Percentiles rank a stretch among this genome's conserved stretches.
phyloP scores from a whole-genome alignment of 257 asterid genomes.

The Paulownia fortunei region DNA sequence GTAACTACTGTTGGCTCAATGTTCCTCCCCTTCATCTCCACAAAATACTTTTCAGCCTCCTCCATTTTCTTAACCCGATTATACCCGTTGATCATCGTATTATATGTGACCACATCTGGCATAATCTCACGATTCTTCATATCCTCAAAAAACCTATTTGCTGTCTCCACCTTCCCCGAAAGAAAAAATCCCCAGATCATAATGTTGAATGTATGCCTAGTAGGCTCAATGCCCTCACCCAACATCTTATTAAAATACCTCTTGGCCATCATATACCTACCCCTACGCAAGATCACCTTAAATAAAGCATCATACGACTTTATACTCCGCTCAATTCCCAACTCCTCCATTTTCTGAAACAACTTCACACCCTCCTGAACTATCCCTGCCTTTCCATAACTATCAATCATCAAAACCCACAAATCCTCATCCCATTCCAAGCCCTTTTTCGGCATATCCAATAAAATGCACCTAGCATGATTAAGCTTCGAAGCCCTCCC shows the following conservation, averaged over 20 bases:
- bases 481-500: constrained; percentile 79
- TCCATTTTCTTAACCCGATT: constrained; percentile 67
- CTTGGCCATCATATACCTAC: constrained; percentile 88
- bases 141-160: constrained; percentile 78
- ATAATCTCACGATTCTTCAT: constrained; percentile 74
- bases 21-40: constrained; percentile 86
- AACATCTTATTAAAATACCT: constrained; percentile 87
- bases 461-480: constrained; percentile 84
- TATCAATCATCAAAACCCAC: constrained; percentile 80
- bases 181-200: constrained; percentile 92
- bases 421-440: constrained; percentile 92
- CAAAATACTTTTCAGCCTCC: constrained; percentile 82
- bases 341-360: constrained; percentile 81
- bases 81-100: constrained; percentile 81
- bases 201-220: constrained; percentile 71
- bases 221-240: constrained; percentile 78
- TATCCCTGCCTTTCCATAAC: constrained; percentile 83
- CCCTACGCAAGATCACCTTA: constrained; percentile 78
- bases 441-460: constrained; percentile 87
- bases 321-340: constrained; percentile 66
- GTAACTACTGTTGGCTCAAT: constrained; percentile 75
- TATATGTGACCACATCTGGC: constrained; percentile 81
- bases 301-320: constrained; percentile 75
- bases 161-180: constrained; percentile 66
- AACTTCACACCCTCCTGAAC: constrained; percentile 95